Evolutionary conservation across 805 yeast genomes (phyloP), one percentile per base, ranked within the genome.

Genomic region (Candida loeiensis): DNA sequence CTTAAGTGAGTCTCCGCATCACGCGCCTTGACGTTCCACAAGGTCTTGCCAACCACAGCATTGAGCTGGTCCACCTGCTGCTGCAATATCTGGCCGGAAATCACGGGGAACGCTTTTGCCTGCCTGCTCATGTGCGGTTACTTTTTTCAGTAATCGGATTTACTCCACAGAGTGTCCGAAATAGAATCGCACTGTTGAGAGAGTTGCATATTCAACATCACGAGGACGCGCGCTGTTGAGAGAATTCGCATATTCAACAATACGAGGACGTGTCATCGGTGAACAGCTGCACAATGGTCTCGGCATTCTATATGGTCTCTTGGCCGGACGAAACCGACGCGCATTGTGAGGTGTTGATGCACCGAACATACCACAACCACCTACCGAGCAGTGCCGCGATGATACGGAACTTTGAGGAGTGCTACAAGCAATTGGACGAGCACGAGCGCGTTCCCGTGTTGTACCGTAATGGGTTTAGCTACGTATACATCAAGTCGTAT

Each of bases 391-490:
- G 56, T 20, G 32, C 41, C 9, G 16, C 33, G 11, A 46, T 68
- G 8, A 45, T 66, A 13, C 46, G 46, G 12, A 47, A 44, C 16
- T 66, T 63, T 45, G 59, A 61, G 35, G 37, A 41, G 4, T 44
- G 47, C 1, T 61, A 54, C 41, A 53, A 49, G 34, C 40, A 37
- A 13, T 50, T 52, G 27, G 32, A 28, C 11, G 54, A 53, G 7
- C 53, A 56, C 16, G 51, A 55, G 27, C 38, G 54, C 29, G 45
- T 37, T 1, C 85, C 86, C 3, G 59, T 80, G 22, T 39, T 80
- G 8, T 46, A 62, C 29, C 53, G 58, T 40, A 61, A 70, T 14
- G 85, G 84, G 1, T 51, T 78, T 34, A 72, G 73, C 50, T 85
- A 76, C 55, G 61, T 78, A n/a, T 76, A 73, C 49, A 58, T 80